A percentile compares a stretch with the other conserved stretches of the same genome.
Conservation (phyloP, 306 rosid species). For the Begonia fuchsioides region DNA sequence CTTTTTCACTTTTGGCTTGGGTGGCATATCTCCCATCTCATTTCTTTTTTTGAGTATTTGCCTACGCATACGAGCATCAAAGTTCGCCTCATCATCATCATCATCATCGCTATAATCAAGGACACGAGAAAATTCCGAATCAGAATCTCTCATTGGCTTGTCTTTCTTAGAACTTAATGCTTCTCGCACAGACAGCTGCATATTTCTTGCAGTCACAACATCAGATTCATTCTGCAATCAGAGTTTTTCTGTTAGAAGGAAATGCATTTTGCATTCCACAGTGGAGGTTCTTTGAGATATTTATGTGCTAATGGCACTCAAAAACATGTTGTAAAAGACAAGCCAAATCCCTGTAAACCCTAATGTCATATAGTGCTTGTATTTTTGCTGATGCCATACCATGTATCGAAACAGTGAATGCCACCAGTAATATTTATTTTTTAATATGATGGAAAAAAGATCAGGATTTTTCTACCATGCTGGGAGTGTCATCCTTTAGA, state of each 20-base stretch:
- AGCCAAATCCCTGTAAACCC: too few relatives aligned
- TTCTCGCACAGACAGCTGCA: constrained; percentile 76
- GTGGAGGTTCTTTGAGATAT: too few relatives aligned
- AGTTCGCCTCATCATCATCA: constrained; percentile 52
- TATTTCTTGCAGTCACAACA: constrained; percentile 33
- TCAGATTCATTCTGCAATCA: constrained; percentile 33
- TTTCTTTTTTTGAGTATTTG: constrained; percentile 64
- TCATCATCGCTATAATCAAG: constrained; percentile 38
- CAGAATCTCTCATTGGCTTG: constrained; percentile 32
- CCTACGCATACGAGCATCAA: constrained; percentile 80
- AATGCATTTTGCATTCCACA: too few relatives aligned
- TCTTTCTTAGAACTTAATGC: constrained; percentile 67
- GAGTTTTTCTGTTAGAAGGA: not conserved
- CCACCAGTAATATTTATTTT: too few relatives aligned
- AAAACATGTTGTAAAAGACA: too few relatives aligned
- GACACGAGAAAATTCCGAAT: constrained; percentile 19
- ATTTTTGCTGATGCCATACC: too few relatives aligned
- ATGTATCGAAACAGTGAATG: too few relatives aligned
- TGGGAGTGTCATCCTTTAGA: constrained; percentile 32
- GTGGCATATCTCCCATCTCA: constrained; percentile 57
- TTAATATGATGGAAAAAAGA: not conserved
- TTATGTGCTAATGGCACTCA: too few relatives aligned
- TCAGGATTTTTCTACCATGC: not conserved
- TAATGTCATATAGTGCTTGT: too few relatives aligned
- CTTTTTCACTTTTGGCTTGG: constrained; percentile 37